Conservation (phyloP, 2,329 filamentous ascomycete genomes). For the Hymenoscyphus fraxineus region DNA sequence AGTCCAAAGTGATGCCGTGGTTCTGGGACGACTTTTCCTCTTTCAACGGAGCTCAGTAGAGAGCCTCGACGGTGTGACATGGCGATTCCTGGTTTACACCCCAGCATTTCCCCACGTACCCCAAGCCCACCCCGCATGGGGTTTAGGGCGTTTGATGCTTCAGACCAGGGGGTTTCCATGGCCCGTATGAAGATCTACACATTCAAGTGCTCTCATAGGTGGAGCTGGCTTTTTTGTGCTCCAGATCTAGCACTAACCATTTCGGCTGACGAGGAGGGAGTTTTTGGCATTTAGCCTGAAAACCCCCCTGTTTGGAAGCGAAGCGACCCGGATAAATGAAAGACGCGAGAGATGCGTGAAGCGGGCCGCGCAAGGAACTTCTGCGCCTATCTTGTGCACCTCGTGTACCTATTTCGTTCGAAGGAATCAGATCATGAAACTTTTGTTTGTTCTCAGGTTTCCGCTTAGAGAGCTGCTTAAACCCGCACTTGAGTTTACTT, state of each 20-base stretch:
- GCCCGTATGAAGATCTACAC: neutral
- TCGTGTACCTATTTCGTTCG: constrained; percentile 12
- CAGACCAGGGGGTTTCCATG: neutral
- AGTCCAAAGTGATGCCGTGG: constrained; percentile 11
- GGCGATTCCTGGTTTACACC: constrained; percentile 5
- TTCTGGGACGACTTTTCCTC: constrained; percentile 11
- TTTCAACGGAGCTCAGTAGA: constrained; percentile 2
- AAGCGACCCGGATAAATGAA: constrained; percentile 8
- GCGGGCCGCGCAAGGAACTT: neutral
- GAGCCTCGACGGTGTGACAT: constrained; percentile 14
- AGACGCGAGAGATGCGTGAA: neutral
- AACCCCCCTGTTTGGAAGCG: neutral
- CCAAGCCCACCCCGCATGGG: constrained; percentile 10
- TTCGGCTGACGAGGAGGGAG: constrained; percentile 13
- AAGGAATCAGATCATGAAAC: constrained; percentile 1
- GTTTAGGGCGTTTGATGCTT: neutral
- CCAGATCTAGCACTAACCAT: constrained; percentile 12
- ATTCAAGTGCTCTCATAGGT: constrained; percentile 9
- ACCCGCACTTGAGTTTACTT: neutral
- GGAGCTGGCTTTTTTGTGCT: constrained; percentile 1
- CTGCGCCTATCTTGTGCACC: constrained; percentile 4
- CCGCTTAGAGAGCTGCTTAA: neutral
- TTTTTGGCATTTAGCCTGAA: constrained; percentile 12
- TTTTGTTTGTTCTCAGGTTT: neutral
- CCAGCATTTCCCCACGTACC: constrained; percentile 14